A percentile compares a stretch with the other conserved stretches of the same genome.
These are phyloP conservation scores for Serendipita vermifera DNA, from an alignment of 768 basidiomycete species.

Conservation along the genomic window DNA sequence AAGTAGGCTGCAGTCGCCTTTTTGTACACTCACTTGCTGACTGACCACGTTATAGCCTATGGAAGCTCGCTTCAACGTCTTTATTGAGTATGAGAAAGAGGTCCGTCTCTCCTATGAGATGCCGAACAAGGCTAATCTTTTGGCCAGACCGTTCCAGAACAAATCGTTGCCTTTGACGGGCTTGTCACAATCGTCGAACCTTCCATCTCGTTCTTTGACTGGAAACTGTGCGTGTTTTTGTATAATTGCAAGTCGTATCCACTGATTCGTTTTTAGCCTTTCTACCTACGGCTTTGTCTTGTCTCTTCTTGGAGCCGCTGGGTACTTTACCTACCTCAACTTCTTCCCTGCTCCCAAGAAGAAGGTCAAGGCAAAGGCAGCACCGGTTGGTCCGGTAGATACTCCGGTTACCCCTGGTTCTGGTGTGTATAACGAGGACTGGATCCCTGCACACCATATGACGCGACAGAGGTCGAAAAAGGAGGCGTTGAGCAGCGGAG, in stretches of 20 bases:
- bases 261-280: conserved; percentile 28
- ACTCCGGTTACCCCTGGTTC: conserved; percentile 40
- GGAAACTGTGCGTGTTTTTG: conserved; percentile 49
- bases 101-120: not conserved
- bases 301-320: conserved; percentile 46
- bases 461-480: conserved; percentile 47
- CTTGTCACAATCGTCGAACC: conserved; percentile 26
- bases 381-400: conserved; percentile 42
- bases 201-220: conserved; percentile 60
- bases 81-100: not conserved
- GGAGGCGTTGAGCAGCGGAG: conserved; percentile 42
- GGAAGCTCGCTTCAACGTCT: conserved; percentile 4
- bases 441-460: conserved; percentile 85
- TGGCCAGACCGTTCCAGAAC: not conserved
- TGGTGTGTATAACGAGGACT: conserved; percentile 72
- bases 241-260: not conserved
- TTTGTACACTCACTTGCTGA: not conserved
- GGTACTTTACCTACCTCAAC: conserved; percentile 51
- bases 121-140: not conserved
- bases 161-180: conserved; percentile 11
- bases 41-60: not conserved
- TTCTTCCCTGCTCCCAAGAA: conserved; percentile 42
- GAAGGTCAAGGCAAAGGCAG: conserved; percentile 40
- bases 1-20: not conserved
- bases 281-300: conserved; percentile 60